These are phyloP conservation scores for Diaporthe humulicola DNA, from an alignment of 2,329 filamentous ascomycete genomes.

Conservation along the genomic window DNA sequence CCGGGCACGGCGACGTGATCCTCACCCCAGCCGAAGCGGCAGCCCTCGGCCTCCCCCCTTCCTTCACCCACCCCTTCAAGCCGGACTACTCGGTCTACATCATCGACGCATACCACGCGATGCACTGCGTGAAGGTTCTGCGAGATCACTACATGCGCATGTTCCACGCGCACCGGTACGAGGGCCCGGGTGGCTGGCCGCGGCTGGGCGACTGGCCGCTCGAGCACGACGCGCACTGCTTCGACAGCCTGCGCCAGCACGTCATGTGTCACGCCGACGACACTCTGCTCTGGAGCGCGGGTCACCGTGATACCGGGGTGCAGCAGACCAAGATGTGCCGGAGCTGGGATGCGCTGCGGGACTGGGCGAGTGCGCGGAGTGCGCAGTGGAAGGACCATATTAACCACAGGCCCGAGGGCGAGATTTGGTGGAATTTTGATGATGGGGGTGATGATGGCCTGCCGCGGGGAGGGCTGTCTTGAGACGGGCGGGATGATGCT, in stretches of 20 bases:
- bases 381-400: constrained; percentile 5
- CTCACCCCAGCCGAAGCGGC: constrained; percentile 41
- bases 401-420: background rate
- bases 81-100: constrained; percentile 49
- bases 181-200: constrained; percentile 40
- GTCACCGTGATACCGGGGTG: constrained; percentile 40
- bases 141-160: constrained; percentile 24
- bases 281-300: constrained; percentile 42
- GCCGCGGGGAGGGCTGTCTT: background rate
- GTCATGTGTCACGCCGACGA: constrained; percentile 49
- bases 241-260: constrained; percentile 46
- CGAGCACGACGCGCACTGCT: constrained; percentile 42
- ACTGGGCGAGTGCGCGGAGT: constrained; percentile 32
- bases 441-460: background rate
- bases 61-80: constrained; percentile 45
- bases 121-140: constrained; percentile 48
- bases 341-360: constrained; percentile 45
- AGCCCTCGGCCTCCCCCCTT: constrained; percentile 40
- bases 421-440: background rate
- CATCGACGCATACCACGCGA: constrained; percentile 47
- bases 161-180: background rate
- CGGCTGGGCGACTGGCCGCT: background rate
- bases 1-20: constrained; percentile 43
- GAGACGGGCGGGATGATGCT: background rate
- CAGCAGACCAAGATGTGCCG: constrained; percentile 46